phyloP scores from a whole-genome alignment of 108 stramenopile genomes.

The Cyclotella baltica region DNA sequence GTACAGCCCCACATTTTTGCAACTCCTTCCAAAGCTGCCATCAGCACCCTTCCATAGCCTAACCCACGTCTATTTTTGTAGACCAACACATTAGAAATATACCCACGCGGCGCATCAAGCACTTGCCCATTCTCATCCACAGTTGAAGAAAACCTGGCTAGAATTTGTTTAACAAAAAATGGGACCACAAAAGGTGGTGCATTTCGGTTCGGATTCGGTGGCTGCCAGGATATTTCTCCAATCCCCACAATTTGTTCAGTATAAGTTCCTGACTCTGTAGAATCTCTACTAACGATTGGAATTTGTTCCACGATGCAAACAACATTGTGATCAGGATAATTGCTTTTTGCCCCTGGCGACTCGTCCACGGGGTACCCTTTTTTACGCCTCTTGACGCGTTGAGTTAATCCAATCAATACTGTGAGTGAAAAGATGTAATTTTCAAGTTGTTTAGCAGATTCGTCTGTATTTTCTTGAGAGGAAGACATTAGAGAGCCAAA shows the following conservation, averaged over 20 bases:
- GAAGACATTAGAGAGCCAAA: slow-evolving; percentile 34
- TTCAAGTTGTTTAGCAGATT: slow-evolving; percentile 38
- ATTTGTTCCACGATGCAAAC: slow-evolving; percentile 47
- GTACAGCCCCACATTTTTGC: slow-evolving; percentile 65
- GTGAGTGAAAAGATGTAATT: slow-evolving; percentile 48
- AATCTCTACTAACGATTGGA: slow-evolving; percentile 1
- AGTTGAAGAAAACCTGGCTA: slow-evolving; percentile 67
- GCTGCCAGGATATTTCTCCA: slow-evolving; percentile 73
- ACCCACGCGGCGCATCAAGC: slow-evolving; percentile 39
- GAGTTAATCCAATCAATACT: slow-evolving; percentile 45
- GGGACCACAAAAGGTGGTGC: slow-evolving; percentile 71
- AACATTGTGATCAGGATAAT: slow-evolving; percentile 47
- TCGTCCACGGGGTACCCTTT: slow-evolving; percentile 33
- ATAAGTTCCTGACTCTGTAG: background rate
- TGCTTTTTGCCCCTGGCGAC: background rate
- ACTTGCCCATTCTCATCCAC: slow-evolving; percentile 71
- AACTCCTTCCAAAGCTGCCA: slow-evolving; percentile 74
- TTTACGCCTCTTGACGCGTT: slow-evolving; percentile 42
- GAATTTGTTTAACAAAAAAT: slow-evolving; percentile 42
- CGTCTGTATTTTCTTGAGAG: slow-evolving; percentile 3
- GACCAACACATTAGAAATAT: slow-evolving; percentile 71
- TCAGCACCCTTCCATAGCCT: slow-evolving; percentile 67
- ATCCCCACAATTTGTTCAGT: slow-evolving; percentile 65
- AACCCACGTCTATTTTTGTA: slow-evolving; percentile 58
- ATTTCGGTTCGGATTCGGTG: slow-evolving; percentile 63